phyloP scores from a whole-genome alignment of 1,139 yeast species.

The Kodamaea sp. region DNA sequence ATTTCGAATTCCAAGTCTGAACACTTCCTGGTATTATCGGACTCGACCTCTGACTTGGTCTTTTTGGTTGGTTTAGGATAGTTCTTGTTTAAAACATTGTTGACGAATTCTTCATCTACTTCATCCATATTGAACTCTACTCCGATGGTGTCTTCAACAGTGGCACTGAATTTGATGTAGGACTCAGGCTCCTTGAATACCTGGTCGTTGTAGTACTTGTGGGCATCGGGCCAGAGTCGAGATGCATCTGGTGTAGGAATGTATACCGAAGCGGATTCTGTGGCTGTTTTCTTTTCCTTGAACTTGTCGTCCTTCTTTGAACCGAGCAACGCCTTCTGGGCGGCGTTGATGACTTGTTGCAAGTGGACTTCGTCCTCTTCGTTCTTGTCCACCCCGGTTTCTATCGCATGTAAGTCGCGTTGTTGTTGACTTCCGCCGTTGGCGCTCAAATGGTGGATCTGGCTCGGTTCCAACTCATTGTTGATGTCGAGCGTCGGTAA shows the following conservation, averaged over 20 bases:
- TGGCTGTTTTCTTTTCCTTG: conserved; percentile 35
- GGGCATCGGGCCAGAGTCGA: conserved; percentile 74
- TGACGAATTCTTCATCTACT: conserved; percentile 69
- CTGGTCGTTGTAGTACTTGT: conserved; percentile 63
- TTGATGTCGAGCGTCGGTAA: conserved; percentile 68
- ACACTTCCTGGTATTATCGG: conserved; percentile 34
- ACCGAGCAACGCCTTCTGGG: conserved; percentile 58
- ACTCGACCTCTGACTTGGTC: conserved; percentile 16
- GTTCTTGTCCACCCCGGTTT: conserved; percentile 97
- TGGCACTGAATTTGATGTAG: conserved; percentile 87
- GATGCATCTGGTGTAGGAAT: conserved; percentile 99
- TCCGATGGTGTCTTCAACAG: conserved; percentile 92
- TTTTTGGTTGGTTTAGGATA: conserved; percentile 25
- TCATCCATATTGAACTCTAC: conserved; percentile 91
- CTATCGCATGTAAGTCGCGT: conserved; percentile 85
- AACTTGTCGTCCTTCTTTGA: conserved; percentile 23
- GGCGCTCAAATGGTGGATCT: conserved; percentile 42
- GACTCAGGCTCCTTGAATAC: conserved; percentile 71
- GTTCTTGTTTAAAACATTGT: conserved; percentile 37
- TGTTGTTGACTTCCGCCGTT: conserved; percentile 58
- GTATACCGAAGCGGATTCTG: conserved; percentile 46
- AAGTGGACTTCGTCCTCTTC: conserved; percentile 97
- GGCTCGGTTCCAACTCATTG: conserved; percentile 48
- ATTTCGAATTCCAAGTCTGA: conserved; percentile 86
- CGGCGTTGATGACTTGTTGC: conserved; percentile 84